phyloP scores from a whole-genome alignment of 495 filamentous ascomycete species.

The Xeromyces bisporus region DNA sequence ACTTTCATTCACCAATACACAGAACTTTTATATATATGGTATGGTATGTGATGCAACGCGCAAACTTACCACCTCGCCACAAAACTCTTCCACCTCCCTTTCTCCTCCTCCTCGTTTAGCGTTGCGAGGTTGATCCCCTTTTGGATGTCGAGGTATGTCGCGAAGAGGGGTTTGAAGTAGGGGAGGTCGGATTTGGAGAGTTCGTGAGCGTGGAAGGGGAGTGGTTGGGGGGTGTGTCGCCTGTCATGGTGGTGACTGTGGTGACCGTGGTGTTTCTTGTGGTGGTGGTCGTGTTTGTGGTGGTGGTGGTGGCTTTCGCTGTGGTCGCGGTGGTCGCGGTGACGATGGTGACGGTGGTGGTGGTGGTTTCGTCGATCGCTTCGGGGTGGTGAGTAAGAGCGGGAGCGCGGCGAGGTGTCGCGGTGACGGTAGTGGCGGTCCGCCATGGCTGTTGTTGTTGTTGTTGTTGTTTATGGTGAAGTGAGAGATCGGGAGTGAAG shows the following conservation, averaged over 20 bases:
- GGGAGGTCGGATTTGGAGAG: slow-evolving; percentile 50
- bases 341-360: slow-evolving; percentile 6
- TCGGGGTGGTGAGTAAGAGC: slow-evolving; percentile 11
- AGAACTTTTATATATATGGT: no score
- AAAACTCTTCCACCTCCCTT: slow-evolving; percentile 90
- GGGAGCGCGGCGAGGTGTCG: slow-evolving; percentile 1
- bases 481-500: no score
- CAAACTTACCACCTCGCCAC: slow-evolving; percentile 59
- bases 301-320: slow-evolving; percentile 12
- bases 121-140: slow-evolving; percentile 51
- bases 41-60: neutral
- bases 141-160: slow-evolving; percentile 77
- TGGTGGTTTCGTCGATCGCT: slow-evolving; percentile 1
- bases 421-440: neutral
- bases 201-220: slow-evolving; percentile 49
- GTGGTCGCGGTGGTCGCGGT: slow-evolving; percentile 9
- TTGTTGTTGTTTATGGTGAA: no score
- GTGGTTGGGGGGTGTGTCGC: slow-evolving; percentile 20
- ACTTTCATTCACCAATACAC: no score
- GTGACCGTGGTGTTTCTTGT: slow-evolving; percentile 7
- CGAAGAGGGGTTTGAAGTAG: slow-evolving; percentile 54
- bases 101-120: slow-evolving; percentile 50
- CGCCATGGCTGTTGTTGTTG: neutral
- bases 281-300: slow-evolving; percentile 5
- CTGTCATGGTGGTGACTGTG: no score